phyloP scores from a whole-genome alignment of 2,329 filamentous ascomycete species.

The Colletotrichum sp. region DNA sequence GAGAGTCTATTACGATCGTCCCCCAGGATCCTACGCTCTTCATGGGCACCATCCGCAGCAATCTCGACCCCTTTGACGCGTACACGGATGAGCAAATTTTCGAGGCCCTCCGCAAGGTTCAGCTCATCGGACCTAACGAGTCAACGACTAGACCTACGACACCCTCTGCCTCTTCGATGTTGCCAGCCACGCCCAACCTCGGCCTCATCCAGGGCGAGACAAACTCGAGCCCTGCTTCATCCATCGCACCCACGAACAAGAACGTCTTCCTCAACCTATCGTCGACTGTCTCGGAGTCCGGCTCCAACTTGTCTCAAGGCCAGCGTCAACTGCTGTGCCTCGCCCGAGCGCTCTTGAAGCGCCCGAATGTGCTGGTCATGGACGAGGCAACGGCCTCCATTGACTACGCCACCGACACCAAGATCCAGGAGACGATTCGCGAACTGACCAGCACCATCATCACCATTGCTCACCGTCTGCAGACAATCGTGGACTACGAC shows the following conservation, averaged over 20 bases:
- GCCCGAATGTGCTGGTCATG: constrained; percentile 95
- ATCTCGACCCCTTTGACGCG: constrained; percentile 88
- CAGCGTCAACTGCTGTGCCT: constrained; percentile 95
- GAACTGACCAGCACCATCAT: constrained; percentile 92
- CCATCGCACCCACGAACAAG: constrained; percentile 73
- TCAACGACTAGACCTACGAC: constrained; percentile 31
- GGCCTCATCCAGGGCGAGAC: constrained; percentile 1
- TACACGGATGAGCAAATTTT: constrained; percentile 94
- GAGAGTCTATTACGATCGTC: constrained; percentile 95
- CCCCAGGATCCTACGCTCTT: constrained; percentile 97
- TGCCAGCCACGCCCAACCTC: constrained; percentile 18
- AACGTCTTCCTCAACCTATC: constrained; percentile 91
- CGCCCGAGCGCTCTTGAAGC: constrained; percentile 89
- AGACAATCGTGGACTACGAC: constrained; percentile 98
- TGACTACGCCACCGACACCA: constrained; percentile 92
- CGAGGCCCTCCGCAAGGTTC: constrained; percentile 82
- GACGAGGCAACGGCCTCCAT: constrained; percentile 98
- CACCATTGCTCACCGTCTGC: constrained; percentile 93
- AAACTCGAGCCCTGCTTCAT: constrained; percentile 19
- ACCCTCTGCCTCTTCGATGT: constrained; percentile 23
- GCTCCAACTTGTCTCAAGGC: constrained; percentile 92
- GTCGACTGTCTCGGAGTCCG: constrained; percentile 86
- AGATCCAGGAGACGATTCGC: constrained; percentile 97
- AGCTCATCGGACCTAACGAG: constrained; percentile 75
- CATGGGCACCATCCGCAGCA: constrained; percentile 87